A percentile compares a stretch with the other conserved stretches of the same genome.
Evolutionary conservation across 2,329 filamentous ascomycete species (phyloP).

Genomic region (Calonectria pteridis): DNA sequence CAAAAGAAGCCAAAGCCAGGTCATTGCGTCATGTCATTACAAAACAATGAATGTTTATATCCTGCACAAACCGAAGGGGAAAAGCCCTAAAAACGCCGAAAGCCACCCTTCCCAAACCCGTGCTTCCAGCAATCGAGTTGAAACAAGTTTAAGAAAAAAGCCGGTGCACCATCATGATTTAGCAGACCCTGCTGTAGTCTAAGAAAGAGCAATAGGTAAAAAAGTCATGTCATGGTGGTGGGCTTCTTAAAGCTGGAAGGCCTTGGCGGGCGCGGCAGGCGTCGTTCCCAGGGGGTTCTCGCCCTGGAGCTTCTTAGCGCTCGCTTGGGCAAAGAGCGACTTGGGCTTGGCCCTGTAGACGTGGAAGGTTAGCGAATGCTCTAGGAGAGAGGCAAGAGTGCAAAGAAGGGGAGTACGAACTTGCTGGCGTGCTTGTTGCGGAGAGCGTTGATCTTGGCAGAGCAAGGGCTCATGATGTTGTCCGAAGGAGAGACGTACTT

Average conservation of each 20-base stretch:
- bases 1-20: conserved; percentile 37
- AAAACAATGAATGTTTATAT: conserved; percentile 38
- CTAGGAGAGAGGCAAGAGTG: not conserved
- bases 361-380: conserved; percentile 34
- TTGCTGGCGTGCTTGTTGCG: conserved; percentile 85
- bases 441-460: conserved; percentile 83
- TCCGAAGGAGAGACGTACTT: conserved; percentile 88
- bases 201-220: conserved; percentile 24
- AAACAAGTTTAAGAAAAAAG: conserved; percentile 32
- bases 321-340: conserved; percentile 76
- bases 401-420: conserved; percentile 60
- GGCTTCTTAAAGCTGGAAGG: conserved; percentile 35
- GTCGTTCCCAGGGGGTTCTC: conserved; percentile 56
- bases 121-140: conserved; percentile 33
- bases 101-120: conserved; percentile 32
- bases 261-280: conserved; percentile 49
- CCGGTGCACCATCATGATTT: conserved; percentile 26
- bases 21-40: conserved; percentile 48
- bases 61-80: conserved; percentile 35
- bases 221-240: conserved; percentile 8
- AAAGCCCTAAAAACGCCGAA: conserved; percentile 40
- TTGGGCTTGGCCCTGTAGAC: conserved; percentile 71
- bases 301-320: conserved; percentile 70
- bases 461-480: conserved; percentile 88
- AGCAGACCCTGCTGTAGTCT: conserved; percentile 27